Conservation (phyloP, 306 rosid genomes). For the Nissolia schottii region DNA sequence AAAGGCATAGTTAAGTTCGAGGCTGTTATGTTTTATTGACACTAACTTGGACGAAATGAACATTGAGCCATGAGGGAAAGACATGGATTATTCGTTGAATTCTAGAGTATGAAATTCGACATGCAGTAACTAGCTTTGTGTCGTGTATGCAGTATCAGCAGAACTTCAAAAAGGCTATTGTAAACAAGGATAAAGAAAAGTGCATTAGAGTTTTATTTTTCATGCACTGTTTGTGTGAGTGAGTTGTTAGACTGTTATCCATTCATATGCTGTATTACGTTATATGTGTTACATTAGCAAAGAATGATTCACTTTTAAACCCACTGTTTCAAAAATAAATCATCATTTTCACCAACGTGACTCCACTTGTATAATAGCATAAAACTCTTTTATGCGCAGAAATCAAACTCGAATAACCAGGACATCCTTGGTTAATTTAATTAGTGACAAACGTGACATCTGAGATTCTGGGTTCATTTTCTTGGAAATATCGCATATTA, state of each 20-base stretch:
- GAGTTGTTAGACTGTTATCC: too few species aligned
- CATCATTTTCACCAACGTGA: too few species aligned
- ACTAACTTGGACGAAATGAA: not conserved
- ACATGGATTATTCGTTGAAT: constrained; percentile 29
- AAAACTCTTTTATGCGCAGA: too few species aligned
- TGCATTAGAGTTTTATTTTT: too few species aligned
- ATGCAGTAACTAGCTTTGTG: not conserved
- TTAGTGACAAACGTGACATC: constrained; percentile 15
- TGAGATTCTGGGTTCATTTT: constrained; percentile 1
- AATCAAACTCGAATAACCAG: too few species aligned
- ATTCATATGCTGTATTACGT: too few species aligned
- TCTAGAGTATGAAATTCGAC: constrained; percentile 11
- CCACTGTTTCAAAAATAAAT: too few species aligned
- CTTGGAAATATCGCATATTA: constrained; percentile 14
- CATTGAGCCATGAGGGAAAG: not conserved
- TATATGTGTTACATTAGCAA: too few species aligned
- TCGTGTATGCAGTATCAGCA: not conserved
- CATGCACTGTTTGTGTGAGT: too few species aligned
- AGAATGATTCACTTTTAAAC: too few species aligned
- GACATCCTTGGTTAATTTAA: not conserved
- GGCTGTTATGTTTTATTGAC: not conserved
- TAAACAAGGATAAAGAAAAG: not conserved
- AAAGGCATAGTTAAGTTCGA: constrained; percentile 27
- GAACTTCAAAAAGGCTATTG: not conserved
- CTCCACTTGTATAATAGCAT: too few species aligned